These are phyloP conservation scores for Phaeosphaeriaceae sp. DNA, from an alignment of 2,329 filamentous ascomycete species.

Conservation along the genomic window DNA sequence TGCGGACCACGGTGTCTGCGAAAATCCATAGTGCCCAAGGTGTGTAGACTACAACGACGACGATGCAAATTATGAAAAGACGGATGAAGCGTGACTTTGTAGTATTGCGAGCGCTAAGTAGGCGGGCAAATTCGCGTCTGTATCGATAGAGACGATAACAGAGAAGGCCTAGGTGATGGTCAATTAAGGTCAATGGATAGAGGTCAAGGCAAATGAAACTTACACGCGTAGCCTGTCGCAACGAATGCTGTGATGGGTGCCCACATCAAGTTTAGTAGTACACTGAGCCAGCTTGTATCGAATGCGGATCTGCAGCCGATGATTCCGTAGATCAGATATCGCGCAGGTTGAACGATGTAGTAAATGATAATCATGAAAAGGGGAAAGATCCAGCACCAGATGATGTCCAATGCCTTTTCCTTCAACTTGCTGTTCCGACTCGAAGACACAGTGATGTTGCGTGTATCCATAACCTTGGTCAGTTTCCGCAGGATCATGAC, in stretches of 20 bases:
- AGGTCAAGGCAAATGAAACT: constrained; percentile 27
- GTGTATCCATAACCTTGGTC: constrained; percentile 65
- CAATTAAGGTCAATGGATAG: constrained; percentile 14
- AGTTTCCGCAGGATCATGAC: constrained; percentile 67
- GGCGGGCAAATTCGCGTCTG: constrained; percentile 62
- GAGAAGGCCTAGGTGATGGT: constrained; percentile 58
- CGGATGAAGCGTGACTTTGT: constrained; percentile 67
- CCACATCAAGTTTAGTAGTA: constrained; percentile 63
- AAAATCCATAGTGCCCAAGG: constrained; percentile 60
- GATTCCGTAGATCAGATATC: constrained; percentile 65
- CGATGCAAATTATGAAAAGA: constrained; percentile 63
- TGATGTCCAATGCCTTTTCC: constrained; percentile 57
- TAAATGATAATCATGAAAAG: constrained; percentile 62
- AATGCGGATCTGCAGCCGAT: constrained; percentile 63
- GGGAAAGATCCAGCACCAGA: constrained; percentile 64
- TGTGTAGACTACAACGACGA: constrained; percentile 58
- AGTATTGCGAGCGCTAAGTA: constrained; percentile 61
- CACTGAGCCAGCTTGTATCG: constrained; percentile 63
- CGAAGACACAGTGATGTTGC: constrained; percentile 59
- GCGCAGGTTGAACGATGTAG: constrained; percentile 64
- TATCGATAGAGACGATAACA: constrained; percentile 67
- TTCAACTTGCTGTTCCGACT: constrained; percentile 56
- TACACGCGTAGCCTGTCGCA: constrained; percentile 64
- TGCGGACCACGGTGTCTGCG: constrained; percentile 22
- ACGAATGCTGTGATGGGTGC: constrained; percentile 60